Conservation (phyloP, 768 basidiomycete genomes). For the Tephrocybe sp. region DNA sequence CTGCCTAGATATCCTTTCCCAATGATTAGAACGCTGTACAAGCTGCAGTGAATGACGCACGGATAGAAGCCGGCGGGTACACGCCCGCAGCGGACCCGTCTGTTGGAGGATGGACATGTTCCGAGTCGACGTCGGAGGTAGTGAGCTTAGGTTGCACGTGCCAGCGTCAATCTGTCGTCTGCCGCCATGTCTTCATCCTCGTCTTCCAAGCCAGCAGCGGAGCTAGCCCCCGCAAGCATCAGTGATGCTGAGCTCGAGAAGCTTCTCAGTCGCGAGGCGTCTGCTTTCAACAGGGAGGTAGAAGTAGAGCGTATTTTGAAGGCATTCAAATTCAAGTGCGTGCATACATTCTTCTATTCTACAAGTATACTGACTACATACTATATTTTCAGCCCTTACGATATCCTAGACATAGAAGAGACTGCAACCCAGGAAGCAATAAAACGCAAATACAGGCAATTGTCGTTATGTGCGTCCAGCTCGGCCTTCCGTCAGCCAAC, state of each 20-base stretch:
- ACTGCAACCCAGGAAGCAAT: conserved; percentile 75
- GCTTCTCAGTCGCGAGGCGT: conserved; percentile 76
- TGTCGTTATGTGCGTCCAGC: conserved; percentile 72
- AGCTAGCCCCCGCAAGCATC: conserved; percentile 13
- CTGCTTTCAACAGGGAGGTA: conserved; percentile 82
- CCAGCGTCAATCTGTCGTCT: background rate
- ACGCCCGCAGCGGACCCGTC: conserved; percentile 1
- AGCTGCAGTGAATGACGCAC: conserved; percentile 1
- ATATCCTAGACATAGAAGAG: conserved; percentile 82
- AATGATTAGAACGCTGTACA: background rate
- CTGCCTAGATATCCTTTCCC: conserved; percentile 15
- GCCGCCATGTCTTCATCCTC: conserved; percentile 21
- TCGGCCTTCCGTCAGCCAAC: background rate
- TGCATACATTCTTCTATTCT: conserved; percentile 8
- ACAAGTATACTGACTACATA: conserved; percentile 9
- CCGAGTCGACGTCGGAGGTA: background rate
- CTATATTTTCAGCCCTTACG: conserved; percentile 76
- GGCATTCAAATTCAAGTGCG: conserved; percentile 95
- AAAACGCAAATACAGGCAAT: conserved; percentile 84
- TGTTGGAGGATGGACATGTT: conserved; percentile 14
- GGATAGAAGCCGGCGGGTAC: background rate
- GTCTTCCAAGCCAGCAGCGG: conserved; percentile 21
- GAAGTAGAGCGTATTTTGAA: conserved; percentile 91
- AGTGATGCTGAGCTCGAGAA: conserved; percentile 72
- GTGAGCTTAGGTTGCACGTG: conserved; percentile 12